Conservation (phyloP, 2,329 filamentous ascomycete species). For the Beauveria brongniartii region DNA sequence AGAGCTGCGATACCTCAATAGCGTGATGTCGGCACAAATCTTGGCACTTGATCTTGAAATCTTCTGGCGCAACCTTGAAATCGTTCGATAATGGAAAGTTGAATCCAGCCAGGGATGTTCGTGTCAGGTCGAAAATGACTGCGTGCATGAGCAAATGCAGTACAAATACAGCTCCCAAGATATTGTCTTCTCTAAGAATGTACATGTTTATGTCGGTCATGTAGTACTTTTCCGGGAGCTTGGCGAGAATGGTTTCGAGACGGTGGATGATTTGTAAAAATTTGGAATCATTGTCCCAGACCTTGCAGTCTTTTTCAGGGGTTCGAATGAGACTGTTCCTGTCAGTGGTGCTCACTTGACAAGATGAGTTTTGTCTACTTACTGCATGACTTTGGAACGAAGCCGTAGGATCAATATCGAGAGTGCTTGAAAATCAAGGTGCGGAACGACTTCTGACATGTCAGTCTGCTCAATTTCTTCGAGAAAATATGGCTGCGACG, state of each 20-base stretch:
- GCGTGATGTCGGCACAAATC: conserved; percentile 18
- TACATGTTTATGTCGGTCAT: conserved; percentile 17
- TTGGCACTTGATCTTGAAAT: conserved; percentile 17
- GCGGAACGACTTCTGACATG: conserved; percentile 6
- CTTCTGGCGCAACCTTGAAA: conserved; percentile 16
- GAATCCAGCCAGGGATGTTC: conserved; percentile 19
- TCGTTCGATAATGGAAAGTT: conserved; percentile 18
- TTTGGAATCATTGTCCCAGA: conserved; percentile 8
- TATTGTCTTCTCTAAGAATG: conserved; percentile 15
- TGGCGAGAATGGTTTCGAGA: conserved; percentile 15
- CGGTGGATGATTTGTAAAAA: conserved; percentile 15
- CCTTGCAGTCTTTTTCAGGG: conserved; percentile 6
- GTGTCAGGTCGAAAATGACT: conserved; percentile 18
- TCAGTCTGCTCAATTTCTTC: conserved; percentile 12
- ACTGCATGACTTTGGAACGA: conserved; percentile 16
- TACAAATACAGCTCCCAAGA: conserved; percentile 18
- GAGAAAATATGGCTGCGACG: conserved; percentile 9
- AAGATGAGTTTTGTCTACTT: not conserved
- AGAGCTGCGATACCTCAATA: conserved; percentile 16
- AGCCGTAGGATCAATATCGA: conserved; percentile 15
- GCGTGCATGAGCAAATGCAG: conserved; percentile 20
- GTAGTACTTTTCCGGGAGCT: conserved; percentile 17
- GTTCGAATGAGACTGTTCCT: conserved; percentile 15
- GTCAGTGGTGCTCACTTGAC: not conserved
- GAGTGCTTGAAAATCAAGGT: conserved; percentile 15